Conservation (phyloP, 805 yeast species). For the Kodamaea kaohsiungensis region DNA sequence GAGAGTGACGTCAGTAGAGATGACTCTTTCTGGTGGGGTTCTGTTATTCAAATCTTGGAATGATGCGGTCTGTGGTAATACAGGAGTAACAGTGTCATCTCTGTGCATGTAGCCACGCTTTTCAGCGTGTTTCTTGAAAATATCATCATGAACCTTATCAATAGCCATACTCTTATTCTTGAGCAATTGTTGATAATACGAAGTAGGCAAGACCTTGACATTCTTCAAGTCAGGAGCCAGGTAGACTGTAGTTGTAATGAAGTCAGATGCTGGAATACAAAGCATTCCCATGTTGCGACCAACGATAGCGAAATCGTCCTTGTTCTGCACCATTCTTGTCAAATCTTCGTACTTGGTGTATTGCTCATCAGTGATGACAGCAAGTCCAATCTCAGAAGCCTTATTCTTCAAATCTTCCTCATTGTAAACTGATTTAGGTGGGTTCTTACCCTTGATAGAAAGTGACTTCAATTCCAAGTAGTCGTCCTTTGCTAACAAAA, state of each 20-base stretch:
- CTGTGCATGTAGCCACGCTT: slow-evolving; percentile 48
- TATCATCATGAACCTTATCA: slow-evolving; percentile 47
- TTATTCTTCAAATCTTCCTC: slow-evolving; percentile 22
- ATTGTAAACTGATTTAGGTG: slow-evolving; percentile 10
- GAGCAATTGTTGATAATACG: slow-evolving; percentile 58
- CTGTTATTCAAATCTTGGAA: slow-evolving; percentile 12
- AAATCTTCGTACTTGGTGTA: slow-evolving; percentile 20
- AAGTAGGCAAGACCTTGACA: slow-evolving; percentile 63
- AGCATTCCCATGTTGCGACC: slow-evolving; percentile 41
- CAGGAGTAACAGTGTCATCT: slow-evolving; percentile 22
- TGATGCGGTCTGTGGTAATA: slow-evolving; percentile 20
- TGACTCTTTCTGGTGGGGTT: slow-evolving; percentile 19
- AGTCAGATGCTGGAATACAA: slow-evolving; percentile 59
- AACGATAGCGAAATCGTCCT: slow-evolving; percentile 15
- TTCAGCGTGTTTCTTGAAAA: slow-evolving; percentile 45
- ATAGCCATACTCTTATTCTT: slow-evolving; percentile 41
- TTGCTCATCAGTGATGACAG: slow-evolving; percentile 36
- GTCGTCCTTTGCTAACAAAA: slow-evolving; percentile 29
- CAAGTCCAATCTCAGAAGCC: slow-evolving; percentile 45
- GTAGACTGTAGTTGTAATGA: slow-evolving; percentile 62
- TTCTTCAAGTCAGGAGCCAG: slow-evolving; percentile 54
- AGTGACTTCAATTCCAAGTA: slow-evolving; percentile 27
- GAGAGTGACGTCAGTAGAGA: slow-evolving; percentile 11
- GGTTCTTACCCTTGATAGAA: slow-evolving; percentile 18
- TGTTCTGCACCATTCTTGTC: slow-evolving; percentile 14